Base-by-base conservation (phyloP, 441 rosid species). In the Corymbia calophylla region DNA sequence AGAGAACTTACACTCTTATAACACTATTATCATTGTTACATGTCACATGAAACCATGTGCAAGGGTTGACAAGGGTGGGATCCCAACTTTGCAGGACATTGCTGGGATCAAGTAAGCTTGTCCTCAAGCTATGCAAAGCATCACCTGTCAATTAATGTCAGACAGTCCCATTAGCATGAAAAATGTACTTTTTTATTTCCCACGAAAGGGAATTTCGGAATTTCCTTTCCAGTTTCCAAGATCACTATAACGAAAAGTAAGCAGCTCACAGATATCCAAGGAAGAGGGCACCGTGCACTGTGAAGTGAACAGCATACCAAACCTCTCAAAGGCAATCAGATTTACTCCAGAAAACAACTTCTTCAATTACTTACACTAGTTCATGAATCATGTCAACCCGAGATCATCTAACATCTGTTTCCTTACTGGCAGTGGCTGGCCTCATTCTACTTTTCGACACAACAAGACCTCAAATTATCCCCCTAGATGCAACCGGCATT, bases 11-110 rank as follows among this genome's bases (percentile, higher is more conserved):
- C 99, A 97, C 99, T 94, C 99, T 93, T 88, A 97, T 96, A 73
- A 97, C 99, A 93, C 99, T 97, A 90, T 96, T 97, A 88, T 97
- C 99, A 91, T 95, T 96, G 93, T 97, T 96, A 90, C 99, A 98
- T 29, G 99, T 98, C 77, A 98, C 99, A 77, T 98, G 99, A 91
- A 97, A 98, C 99, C 99, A 98, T 29, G 99, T 97, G 93, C 99
- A 97, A 81, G 99, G 99, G 88, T 98, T 98, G 91, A 98, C 99
- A 90, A 98, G 99, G 44, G 99, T 97, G 73, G 99, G 99, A 93
- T 98, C 99, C 99, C 99, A 98, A 93, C 99, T 98, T 93, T 98
- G 99, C 89, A 97, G 93, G 81, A 97, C 97, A 93, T 95, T 97
- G 94, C 94, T 95, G 58, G 99, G 99, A 94, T 97, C 99, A 90